Evolutionary conservation across 2,329 filamentous ascomycete genomes (phyloP).

Genomic region (Mollisia scopiformis): DNA sequence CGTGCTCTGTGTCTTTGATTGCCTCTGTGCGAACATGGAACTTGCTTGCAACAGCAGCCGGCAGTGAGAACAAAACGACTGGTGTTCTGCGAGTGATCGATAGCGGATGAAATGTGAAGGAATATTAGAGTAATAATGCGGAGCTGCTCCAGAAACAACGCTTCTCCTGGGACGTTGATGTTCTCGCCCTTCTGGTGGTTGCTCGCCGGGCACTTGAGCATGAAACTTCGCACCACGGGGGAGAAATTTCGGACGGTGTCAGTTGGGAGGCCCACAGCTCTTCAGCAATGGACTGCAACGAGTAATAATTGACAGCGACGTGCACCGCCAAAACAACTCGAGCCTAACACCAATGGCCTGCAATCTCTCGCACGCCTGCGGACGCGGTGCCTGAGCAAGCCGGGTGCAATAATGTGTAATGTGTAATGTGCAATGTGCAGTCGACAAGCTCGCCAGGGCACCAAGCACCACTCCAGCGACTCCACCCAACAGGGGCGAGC

Average conservation of each 20-base stretch:
- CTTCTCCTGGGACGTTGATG: background rate
- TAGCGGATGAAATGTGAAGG: background rate
- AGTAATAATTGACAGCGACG: background rate
- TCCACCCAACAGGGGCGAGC: background rate
- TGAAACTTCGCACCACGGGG: too few species aligned
- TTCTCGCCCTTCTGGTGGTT: too few species aligned
- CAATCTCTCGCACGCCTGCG: too few species aligned
- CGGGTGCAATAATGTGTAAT: too few species aligned
- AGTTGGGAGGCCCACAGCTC: too few species aligned
- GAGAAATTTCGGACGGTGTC: constrained; percentile 12
- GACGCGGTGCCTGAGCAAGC: background rate
- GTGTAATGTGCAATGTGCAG: too few species aligned
- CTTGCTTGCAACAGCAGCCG: background rate
- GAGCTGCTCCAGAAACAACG: background rate
- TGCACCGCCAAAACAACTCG: background rate
- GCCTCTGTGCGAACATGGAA: background rate
- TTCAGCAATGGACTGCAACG: too few species aligned
- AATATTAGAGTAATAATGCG: too few species aligned
- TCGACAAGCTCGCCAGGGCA: too few species aligned
- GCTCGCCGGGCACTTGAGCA: too few species aligned
- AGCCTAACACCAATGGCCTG: background rate
- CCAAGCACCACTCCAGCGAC: background rate
- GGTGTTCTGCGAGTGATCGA: background rate
- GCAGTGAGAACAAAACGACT: background rate
- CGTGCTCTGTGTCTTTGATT: background rate